Percentiles rank a stretch among this genome's conserved stretches.
Evolutionary conservation across 352 stramenopile species (phyloP).

Genomic region (Saprolegnia parasitica): DNA sequence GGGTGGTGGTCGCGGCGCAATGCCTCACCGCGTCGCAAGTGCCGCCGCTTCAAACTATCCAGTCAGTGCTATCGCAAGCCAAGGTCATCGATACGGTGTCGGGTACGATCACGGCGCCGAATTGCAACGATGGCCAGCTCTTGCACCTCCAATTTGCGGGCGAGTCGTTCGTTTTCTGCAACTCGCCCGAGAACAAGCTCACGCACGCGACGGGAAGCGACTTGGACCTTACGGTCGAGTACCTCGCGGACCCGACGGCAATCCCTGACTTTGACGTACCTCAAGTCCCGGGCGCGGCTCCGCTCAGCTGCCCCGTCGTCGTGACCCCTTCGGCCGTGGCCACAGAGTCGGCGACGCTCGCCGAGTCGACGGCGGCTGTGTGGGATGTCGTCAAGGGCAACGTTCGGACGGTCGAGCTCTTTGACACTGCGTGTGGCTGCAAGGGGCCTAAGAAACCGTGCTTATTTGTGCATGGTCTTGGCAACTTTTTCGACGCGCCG

Average conservation of each 20-base stretch:
- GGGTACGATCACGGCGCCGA: neutral
- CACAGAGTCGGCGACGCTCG: neutral
- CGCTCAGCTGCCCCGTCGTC: neutral
- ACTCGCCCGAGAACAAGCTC: slow-evolving; percentile 19
- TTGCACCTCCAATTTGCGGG: slow-evolving; percentile 34
- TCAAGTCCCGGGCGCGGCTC: neutral
- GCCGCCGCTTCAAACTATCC: slow-evolving; percentile 6
- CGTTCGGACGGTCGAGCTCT: neutral
- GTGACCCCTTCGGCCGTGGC: neutral
- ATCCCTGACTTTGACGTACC: slow-evolving; percentile 15
- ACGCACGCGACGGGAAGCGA: slow-evolving; percentile 29
- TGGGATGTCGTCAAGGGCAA: neutral
- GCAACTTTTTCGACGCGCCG: slow-evolving; percentile 30
- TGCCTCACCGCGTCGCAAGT: slow-evolving; percentile 4
- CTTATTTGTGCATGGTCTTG: slow-evolving; percentile 42
- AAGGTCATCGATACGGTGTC: neutral
- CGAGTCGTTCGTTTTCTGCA: slow-evolving; percentile 38
- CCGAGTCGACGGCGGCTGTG: neutral
- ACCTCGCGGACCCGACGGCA: slow-evolving; percentile 29
- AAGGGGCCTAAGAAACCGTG: slow-evolving; percentile 33
- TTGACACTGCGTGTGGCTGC: neutral
- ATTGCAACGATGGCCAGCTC: slow-evolving; percentile 28
- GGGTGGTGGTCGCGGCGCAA: neutral
- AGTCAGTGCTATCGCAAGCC: slow-evolving; percentile 2
- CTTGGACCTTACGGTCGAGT: slow-evolving; percentile 27